Base-by-base conservation (phyloP, 202 grass and related monocot species). In the Musa balbisiana region DNA sequence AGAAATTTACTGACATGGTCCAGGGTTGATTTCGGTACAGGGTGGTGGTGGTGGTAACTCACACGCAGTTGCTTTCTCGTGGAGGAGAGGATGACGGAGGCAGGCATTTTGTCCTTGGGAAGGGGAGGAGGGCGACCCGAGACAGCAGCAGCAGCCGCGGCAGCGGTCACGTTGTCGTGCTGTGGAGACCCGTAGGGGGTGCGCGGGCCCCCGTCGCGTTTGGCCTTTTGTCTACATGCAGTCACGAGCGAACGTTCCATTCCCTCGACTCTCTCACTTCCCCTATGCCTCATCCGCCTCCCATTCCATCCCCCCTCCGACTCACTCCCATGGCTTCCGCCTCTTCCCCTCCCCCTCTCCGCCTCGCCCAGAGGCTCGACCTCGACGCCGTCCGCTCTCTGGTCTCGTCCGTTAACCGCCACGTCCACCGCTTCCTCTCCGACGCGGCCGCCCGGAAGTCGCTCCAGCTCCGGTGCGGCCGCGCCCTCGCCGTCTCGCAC, bases 361-460 rank as follows among this genome's bases (percentile, higher is more conserved):
- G 21, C 19, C 77, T 71, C 66, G 53, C 19, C 63, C 53, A 79
- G 19, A 50, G 85, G 19, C 71, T 67, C 2, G 85, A 83, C 64
- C 76, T 83, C 63, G 23, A 63, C 71, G 82, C 87, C 63, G 87
- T 93, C 55, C 51, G 23, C 51, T 78, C 79, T 22, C 81, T 98
- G 66, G 85, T 91, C 50, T 78, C 86, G 64, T 85, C 85, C 59
- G 50, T 93, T 22, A 66, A 91, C 64, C 65, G 75, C 56, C 88
- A 94, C 81, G 72, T 98, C 24, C 59, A 15, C 71, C 52, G 82
- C 50, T 77, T 94, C 71, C 82, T 98, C 19, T 73, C 91, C 50
- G 82, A 98, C 80, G 75, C 78, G 0, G 43, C 16, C 22, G 74
- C 78, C 2, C 84, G 84, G 17, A 77, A 49, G 52, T 73, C 82